phyloP scores from a whole-genome alignment of 169 alveolate genomes.

The Amoebophrya sp. region DNA sequence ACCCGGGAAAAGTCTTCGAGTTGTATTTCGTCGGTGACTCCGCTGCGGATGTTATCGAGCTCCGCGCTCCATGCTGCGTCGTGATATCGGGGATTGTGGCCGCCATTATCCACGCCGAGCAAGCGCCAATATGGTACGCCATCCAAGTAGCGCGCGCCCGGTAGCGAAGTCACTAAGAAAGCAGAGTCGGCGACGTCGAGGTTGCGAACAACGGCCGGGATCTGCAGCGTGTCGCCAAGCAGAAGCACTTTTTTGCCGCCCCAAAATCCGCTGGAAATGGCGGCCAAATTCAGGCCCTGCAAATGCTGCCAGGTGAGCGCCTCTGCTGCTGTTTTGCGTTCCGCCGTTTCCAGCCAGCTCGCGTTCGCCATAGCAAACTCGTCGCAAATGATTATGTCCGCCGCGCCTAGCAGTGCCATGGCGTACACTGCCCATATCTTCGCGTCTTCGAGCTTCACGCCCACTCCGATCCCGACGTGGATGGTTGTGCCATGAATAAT shows the following conservation, averaged over 20 bases:
- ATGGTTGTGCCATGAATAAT: not conserved
- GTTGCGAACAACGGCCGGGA: not conserved
- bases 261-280: too few species aligned
- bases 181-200: not conserved
- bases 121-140: not conserved
- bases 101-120: not conserved
- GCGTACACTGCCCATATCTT: not conserved
- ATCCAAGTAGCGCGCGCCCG: not conserved
- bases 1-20: not conserved
- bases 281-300: too few species aligned
- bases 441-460: not conserved
- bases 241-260: not conserved
- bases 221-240: not conserved
- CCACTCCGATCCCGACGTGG: not conserved
- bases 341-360: not conserved
- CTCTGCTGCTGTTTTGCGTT: not conserved
- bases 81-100: not conserved
- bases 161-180: not conserved
- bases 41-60: not conserved
- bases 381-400: not conserved
- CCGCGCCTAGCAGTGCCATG: not conserved
- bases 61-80: not conserved
- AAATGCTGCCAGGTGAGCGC: not conserved
- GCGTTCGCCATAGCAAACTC: not conserved
- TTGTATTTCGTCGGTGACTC: not conserved